phyloP scores from a whole-genome alignment of 805 yeast species.

The Hermanozyma aechmeae region DNA sequence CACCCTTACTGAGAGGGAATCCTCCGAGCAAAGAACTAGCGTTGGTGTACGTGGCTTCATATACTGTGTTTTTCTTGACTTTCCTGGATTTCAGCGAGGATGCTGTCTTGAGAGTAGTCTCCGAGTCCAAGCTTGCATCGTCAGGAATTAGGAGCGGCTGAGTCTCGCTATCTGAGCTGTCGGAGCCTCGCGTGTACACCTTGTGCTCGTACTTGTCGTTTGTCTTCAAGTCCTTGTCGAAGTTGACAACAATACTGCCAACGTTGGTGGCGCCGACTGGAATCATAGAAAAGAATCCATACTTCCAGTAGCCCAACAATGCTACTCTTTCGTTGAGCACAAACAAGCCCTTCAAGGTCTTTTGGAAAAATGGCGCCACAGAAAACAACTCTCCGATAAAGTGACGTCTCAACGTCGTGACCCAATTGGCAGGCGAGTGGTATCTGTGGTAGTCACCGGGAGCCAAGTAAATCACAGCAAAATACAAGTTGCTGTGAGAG shows the following conservation, averaged over 20 bases:
- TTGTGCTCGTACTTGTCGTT: constrained; percentile 59
- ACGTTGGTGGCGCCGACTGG: constrained; percentile 99
- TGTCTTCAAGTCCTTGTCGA: constrained; percentile 83
- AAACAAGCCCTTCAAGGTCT: constrained; percentile 75
- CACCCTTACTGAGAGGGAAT: constrained; percentile 80
- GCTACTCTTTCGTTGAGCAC: constrained; percentile 94
- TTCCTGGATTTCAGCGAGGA: constrained; percentile 18
- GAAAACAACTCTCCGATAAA: constrained; percentile 92
- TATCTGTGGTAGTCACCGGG: constrained; percentile 98
- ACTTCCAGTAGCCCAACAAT: constrained; percentile 87
- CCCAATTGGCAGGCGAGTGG: constrained; percentile 97
- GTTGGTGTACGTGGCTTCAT: constrained; percentile 84
- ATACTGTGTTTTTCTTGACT: constrained; percentile 69
- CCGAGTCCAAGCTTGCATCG: constrained; percentile 3
- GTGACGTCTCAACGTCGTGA: constrained; percentile 84
- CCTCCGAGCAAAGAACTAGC: constrained; percentile 78
- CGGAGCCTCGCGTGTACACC: constrained; percentile 16
- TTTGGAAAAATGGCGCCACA: constrained; percentile 95
- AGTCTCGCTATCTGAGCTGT: too few relatives aligned
- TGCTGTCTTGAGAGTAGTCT: constrained; percentile 4
- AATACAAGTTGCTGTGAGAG: constrained; percentile 54
- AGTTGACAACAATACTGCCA: constrained; percentile 86
- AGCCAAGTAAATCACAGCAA: constrained; percentile 88
- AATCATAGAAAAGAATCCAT: constrained; percentile 97
- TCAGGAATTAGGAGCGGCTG: too few relatives aligned